Evolutionary conservation across 495 filamentous ascomycete species (phyloP).

Genomic region (Astrocystis sublimbata): DNA sequence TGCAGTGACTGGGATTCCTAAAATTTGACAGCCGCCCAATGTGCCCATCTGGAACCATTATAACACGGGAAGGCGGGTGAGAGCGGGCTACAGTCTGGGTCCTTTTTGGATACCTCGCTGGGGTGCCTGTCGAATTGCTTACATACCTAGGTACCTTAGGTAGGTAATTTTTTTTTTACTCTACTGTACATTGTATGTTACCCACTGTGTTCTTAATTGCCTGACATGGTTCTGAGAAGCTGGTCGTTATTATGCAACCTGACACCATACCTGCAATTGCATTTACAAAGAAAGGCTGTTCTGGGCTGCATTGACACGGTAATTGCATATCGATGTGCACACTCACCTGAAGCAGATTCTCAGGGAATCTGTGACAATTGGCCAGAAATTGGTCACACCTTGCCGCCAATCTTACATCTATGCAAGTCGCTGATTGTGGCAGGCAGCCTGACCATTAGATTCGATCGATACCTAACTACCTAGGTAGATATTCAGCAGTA

Average conservation of each 20-base stretch:
- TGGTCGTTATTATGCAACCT: not conserved
- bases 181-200: not conserved
- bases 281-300: no score
- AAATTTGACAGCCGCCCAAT: slow-evolving; percentile 19
- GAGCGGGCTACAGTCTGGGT: no score
- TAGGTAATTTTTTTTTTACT: no score
- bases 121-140: not conserved
- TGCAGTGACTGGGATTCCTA: slow-evolving; percentile 16
- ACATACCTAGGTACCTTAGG: not conserved
- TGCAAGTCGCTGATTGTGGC: not conserved
- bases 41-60: slow-evolving; percentile 6
- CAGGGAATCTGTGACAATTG: not conserved
- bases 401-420: slow-evolving; percentile 3
- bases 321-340: slow-evolving; percentile 4
- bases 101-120: not conserved
- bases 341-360: slow-evolving; percentile 11
- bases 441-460: not conserved
- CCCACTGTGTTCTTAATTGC: not conserved
- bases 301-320: slow-evolving; percentile 13
- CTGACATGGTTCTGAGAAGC: not conserved
- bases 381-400: not conserved
- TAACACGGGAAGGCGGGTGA: not conserved
- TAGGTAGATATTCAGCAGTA: no score
- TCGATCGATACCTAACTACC: not conserved
- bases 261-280: not conserved